Percentiles rank a stretch among this genome's conserved stretches.
Evolutionary conservation across 1,139 yeast species (phyloP).

Genomic region (Suhomyces yuchorum): DNA sequence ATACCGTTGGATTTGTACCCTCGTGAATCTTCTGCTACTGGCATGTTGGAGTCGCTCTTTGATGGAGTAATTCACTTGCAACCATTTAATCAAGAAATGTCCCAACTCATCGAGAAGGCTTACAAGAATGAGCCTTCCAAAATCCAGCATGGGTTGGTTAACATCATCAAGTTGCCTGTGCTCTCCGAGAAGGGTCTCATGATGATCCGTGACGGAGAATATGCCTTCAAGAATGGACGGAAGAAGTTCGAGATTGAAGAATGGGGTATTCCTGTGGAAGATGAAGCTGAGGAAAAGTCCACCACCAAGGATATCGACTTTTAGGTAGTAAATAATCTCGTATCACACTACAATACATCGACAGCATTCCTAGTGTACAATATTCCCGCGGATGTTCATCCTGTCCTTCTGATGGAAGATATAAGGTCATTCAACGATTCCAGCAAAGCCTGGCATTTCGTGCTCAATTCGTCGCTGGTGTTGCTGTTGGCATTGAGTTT

Average conservation of each 20-base stretch:
- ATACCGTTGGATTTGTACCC: constrained; percentile 71
- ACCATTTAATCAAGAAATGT: constrained; percentile 80
- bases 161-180: constrained; percentile 70
- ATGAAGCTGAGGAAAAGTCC: constrained; percentile 46
- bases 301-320: constrained; percentile 39
- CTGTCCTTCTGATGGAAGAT: not conserved
- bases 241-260: constrained; percentile 82
- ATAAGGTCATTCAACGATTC: constrained; percentile 4
- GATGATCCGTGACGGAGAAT: constrained; percentile 75
- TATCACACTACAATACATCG: not conserved
- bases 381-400: not conserved
- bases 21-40: constrained; percentile 50
- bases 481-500: constrained; percentile 14
- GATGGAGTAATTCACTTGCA: constrained; percentile 77
- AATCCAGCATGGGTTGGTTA: constrained; percentile 83
- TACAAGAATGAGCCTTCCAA: constrained; percentile 73
- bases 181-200: constrained; percentile 78
- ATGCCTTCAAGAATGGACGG: constrained; percentile 83
- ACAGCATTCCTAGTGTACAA: not conserved
- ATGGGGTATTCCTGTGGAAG: constrained; percentile 96
- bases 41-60: constrained; percentile 57
- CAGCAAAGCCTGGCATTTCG: constrained; percentile 7
- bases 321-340: constrained; percentile 16
- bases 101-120: constrained; percentile 63
- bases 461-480: constrained; percentile 4